Percentiles rank a stretch among this genome's conserved stretches.
Conservation (phyloP, 768 basidiomycete species). For the Hemileccinum impolitum region DNA sequence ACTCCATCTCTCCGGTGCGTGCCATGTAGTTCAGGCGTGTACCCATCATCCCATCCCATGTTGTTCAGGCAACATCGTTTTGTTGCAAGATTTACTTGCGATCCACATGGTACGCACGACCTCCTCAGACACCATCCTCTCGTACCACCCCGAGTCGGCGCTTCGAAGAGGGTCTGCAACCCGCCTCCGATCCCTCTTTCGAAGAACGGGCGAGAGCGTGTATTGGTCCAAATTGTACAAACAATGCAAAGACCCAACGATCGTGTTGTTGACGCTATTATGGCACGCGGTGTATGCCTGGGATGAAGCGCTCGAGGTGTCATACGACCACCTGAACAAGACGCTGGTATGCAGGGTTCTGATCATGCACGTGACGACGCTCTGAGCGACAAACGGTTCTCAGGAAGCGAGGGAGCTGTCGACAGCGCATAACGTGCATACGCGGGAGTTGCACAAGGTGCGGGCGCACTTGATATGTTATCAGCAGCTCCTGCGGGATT, state of each 20-base stretch:
- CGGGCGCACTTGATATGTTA: no score
- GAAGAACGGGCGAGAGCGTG: background rate
- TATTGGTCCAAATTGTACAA: conserved; percentile 9
- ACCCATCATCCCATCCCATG: background rate
- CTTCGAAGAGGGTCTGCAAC: background rate
- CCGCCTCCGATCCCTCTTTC: conserved; percentile 9
- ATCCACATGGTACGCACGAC: conserved; percentile 43
- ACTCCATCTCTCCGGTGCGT: conserved; percentile 27
- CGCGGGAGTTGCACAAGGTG: no score
- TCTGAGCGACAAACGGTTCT: no score
- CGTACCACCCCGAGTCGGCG: conserved; percentile 6
- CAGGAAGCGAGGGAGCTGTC: no score
- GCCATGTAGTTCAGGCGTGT: background rate
- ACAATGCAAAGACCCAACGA: conserved; percentile 41
- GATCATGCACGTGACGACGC: no score
- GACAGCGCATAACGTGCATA: no score
- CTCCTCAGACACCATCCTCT: conserved; percentile 9
- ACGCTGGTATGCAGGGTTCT: background rate
- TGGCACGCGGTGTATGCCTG: conserved; percentile 56
- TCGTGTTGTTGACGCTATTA: conserved; percentile 43
- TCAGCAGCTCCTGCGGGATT: no score
- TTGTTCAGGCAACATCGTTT: background rate
- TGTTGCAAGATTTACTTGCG: conserved; percentile 41
- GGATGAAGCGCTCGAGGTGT: conserved; percentile 49
- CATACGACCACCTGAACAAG: conserved; percentile 16